Evolutionary conservation across 768 basidiomycete species (phyloP).

Genomic region (Favolaschia claudopus): DNA sequence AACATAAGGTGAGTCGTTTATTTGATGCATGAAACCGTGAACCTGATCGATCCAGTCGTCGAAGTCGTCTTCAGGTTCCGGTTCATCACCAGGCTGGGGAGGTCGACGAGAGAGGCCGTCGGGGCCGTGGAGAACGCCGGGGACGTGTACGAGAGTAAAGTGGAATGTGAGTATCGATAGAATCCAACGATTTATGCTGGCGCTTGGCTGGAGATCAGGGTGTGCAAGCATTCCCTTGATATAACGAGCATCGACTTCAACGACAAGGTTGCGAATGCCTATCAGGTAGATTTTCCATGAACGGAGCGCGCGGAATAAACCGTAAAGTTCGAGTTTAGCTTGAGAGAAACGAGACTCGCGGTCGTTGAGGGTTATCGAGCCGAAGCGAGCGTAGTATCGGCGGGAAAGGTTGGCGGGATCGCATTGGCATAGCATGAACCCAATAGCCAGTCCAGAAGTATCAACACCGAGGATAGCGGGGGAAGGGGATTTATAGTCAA

Average conservation of each 20-base stretch:
- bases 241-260: constrained; percentile 47
- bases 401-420: constrained; percentile 17
- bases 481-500: no score
- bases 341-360: constrained; percentile 35
- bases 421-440: constrained; percentile 40
- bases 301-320: no score
- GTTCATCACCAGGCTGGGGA: constrained; percentile 19
- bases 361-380: constrained; percentile 44
- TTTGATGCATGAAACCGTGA: no score
- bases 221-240: constrained; percentile 43
- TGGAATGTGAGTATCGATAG: constrained; percentile 33
- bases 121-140: no score
- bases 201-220: constrained; percentile 31
- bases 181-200: constrained; percentile 35
- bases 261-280: constrained; percentile 35
- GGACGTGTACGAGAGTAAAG: no score
- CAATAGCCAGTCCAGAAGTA: constrained; percentile 41
- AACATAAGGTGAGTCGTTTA: no score
- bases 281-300: no score
- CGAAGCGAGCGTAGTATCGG: constrained; percentile 36
- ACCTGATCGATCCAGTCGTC: no score
- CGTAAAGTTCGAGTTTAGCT: constrained; percentile 42
- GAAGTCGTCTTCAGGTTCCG: no score
- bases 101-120: constrained; percentile 37
- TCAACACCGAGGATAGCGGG: constrained; percentile 46